A percentile compares a stretch with the other conserved stretches of the same genome.
These are phyloP conservation scores for Xylariaceae sp. DNA, from an alignment of 2,329 filamentous ascomycete species.

Conservation along the genomic window DNA sequence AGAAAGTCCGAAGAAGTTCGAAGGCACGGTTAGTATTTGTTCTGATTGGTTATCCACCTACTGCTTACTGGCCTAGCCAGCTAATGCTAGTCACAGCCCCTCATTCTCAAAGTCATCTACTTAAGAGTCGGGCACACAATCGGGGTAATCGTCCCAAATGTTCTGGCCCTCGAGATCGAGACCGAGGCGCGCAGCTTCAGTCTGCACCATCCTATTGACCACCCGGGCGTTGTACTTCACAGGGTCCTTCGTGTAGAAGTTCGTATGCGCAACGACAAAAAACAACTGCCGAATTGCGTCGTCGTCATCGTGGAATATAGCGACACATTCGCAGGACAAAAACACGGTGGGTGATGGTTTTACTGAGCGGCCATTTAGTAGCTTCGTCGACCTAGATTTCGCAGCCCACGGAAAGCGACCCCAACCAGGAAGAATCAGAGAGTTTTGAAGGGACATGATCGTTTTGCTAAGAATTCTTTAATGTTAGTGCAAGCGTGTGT, in stretches of 20 bases:
- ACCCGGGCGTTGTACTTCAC: background rate
- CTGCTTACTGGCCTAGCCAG: too few relatives aligned
- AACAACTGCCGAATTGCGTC: background rate
- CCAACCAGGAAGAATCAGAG: too few relatives aligned
- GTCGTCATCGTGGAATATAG: background rate
- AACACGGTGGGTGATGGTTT: background rate
- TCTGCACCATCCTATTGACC: background rate
- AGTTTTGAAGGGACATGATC: too few relatives aligned
- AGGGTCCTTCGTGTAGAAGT: background rate
- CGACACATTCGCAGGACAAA: background rate
- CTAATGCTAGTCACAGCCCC: too few relatives aligned
- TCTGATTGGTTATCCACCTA: too few relatives aligned
- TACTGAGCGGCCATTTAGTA: background rate
- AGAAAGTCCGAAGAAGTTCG: too few relatives aligned
- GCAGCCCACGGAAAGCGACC: background rate
- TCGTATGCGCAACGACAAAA: background rate
- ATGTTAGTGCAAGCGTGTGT: too few relatives aligned
- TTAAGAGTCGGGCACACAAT: background rate
- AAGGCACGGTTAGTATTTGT: too few relatives aligned
- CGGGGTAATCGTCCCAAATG: background rate
- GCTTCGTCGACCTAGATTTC: background rate
- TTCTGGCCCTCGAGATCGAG: background rate
- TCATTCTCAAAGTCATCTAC: too few relatives aligned
- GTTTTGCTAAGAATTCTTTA: too few relatives aligned
- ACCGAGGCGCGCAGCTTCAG: background rate